Base-by-base conservation (phyloP, 2,329 filamentous ascomycete genomes). In the Aureobasidium subglaciale region DNA sequence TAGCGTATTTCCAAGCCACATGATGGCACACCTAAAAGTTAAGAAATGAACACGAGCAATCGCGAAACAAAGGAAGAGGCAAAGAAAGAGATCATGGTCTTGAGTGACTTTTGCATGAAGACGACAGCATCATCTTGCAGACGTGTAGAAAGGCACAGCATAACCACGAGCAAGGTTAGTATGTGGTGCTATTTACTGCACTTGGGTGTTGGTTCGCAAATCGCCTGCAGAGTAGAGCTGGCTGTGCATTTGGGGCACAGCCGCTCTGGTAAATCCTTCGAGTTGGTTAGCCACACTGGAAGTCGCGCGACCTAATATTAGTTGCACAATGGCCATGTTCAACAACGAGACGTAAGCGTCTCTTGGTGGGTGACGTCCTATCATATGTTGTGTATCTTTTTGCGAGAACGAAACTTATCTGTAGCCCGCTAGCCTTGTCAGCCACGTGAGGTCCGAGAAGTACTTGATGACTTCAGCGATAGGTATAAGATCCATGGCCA, bases 181-280 rank as follows among this genome's bases (percentile, higher is more conserved):
- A 40, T 52, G 48, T 32, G 22, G 48, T 52, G 48, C 35, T 40
- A 52, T 52, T 50, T 50, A 50, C 46, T 50, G 32, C 46, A 50
- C 46, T 50, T 38, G 46, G 46, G 46, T 50, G 46, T 50, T 50
- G 46, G 46, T 50, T 38, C 15, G 46, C 22, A 38, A 50, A 50
- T 52, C 30, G 32, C 15, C 32, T 38, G 32, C 24, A 52, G 13
- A 40, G 32, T 41, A 30, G 25, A 52, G 48, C 24, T 41, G 25
- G 30, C 34, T 52, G 35, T 18, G 48, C 24, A 32, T 10, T 52
- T 3, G 13, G 32, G 35, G 34, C 46, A 29, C 34, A 41, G 34
- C 30, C 48, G 24, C 48, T 40, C 22, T 27, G n/a, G 11, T 41
- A 35, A 35, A 52, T 40, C 35, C 25, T 52, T 35, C 35, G 35